Evolutionary conservation across 257 asterid species (phyloP).

Genomic region (Rubia yunnanensis): DNA sequence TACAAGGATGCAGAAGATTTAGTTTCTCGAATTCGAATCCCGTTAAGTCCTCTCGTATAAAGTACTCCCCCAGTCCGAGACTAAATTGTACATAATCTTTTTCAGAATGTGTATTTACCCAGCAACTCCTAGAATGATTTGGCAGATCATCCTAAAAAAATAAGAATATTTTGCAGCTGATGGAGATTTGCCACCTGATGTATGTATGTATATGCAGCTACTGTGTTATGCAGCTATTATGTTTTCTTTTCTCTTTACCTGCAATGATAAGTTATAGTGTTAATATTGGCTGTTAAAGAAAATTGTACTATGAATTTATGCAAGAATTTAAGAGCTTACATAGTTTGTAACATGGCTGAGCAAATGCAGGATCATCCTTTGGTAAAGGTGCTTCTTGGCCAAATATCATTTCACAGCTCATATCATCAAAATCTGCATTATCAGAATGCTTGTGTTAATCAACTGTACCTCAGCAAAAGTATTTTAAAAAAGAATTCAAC

Average conservation of each 20-base stretch:
- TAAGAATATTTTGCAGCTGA: neutral
- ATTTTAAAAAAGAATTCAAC: neutral
- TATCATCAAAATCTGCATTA: constrained; percentile 83
- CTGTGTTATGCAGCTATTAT: constrained; percentile 35
- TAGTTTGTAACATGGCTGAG: constrained; percentile 69
- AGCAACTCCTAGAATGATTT: neutral
- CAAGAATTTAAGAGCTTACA: constrained; percentile 30
- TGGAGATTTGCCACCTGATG: neutral
- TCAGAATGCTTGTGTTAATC: constrained; percentile 6
- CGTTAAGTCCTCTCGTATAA: no score
- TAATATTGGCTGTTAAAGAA: neutral
- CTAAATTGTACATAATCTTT: neutral
- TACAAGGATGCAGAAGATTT: no score
- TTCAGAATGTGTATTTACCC: neutral
- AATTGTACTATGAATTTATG: neutral
- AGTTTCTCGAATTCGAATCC: no score
- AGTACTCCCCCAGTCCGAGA: no score
- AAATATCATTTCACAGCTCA: constrained; percentile 92
- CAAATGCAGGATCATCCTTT: constrained; percentile 57
- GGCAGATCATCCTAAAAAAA: neutral
- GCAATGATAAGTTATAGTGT: constrained; percentile 8
- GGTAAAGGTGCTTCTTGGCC: constrained; percentile 71
- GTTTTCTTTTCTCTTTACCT: constrained; percentile 56
- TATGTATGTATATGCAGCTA: neutral
- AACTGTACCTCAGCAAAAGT: neutral